phyloP scores from a whole-genome alignment of 257 asterid species.

The Gentiana straminea region DNA sequence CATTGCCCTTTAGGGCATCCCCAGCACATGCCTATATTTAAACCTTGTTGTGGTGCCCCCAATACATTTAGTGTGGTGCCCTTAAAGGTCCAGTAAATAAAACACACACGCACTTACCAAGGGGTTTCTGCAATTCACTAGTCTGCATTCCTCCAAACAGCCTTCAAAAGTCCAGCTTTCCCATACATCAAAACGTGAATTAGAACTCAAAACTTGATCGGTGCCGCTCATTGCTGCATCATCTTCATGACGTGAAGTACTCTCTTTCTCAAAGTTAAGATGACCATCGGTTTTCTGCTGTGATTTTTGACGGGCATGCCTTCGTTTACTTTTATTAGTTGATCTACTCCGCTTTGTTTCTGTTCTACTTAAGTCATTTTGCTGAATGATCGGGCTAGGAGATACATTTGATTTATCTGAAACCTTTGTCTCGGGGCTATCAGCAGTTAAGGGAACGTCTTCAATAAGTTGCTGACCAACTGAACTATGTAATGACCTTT shows the following conservation, averaged over 20 bases:
- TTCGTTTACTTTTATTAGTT: conserved; percentile 87
- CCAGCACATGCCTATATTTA: too few species aligned
- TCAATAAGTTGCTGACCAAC: conserved; percentile 37
- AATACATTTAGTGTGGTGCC: too few species aligned
- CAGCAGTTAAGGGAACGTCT: conserved; percentile 42
- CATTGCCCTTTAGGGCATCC: too few species aligned
- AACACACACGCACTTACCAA: conserved; percentile 33
- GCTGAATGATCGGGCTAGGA: conserved; percentile 51
- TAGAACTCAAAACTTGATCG: conserved; percentile 81
- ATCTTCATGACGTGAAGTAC: conserved; percentile 76
- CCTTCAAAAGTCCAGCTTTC: conserved; percentile 98
- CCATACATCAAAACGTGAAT: conserved; percentile 95
- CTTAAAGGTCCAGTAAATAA: too few species aligned
- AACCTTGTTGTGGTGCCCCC: too few species aligned
- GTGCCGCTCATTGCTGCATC: conserved; percentile 84
- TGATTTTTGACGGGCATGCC: conserved; percentile 86
- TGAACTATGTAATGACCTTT: conserved; percentile 49
- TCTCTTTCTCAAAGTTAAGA: conserved; percentile 52
- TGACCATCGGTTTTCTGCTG: conserved; percentile 70
- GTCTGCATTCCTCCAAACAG: conserved; percentile 78
- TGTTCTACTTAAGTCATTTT: conserved; percentile 43
- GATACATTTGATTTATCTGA: conserved; percentile 42
- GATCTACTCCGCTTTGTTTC: conserved; percentile 90
- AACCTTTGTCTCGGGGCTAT: conserved; percentile 64
- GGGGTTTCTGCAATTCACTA: conserved; percentile 94